Base-by-base conservation (phyloP, 805 yeast genomes). In the Nakazawaea ernobii region DNA sequence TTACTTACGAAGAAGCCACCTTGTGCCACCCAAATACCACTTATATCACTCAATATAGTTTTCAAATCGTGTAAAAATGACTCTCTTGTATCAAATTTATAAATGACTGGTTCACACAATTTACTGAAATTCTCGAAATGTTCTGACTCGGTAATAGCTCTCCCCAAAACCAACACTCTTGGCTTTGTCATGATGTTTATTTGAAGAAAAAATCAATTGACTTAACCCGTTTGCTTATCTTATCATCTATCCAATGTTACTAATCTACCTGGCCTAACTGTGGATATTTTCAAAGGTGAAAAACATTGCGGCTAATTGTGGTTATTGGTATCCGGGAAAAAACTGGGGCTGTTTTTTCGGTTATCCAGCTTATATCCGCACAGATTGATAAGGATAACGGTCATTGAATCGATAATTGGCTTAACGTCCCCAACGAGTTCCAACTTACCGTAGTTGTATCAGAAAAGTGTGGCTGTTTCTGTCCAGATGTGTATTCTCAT, bases 21-120 rank as follows among this genome's bases (percentile, higher is more conserved):
- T 70, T 79, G 78, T 0, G 81, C 75, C 3, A 75, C 72, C 68
- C 79, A 80, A 32, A 81, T 70, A 14, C 78, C 86, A 29, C 65
- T 62, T 35, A 81, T 63, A 52, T 76, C 69, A n/a, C 57, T 55
- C 43, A 66, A 65, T 32, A 64, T 63, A 3, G 62, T 58, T 14
- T 60, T 43, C 46, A 81, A 66, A 49, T 71, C 75, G 17, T 59
- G 50, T 33, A 69, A 58, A 32, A 79, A 67, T 43, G 68, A 67
- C 14, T 71, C 73, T 35, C 59, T 58, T 6, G 74, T 58, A 24
- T 71, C 61, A 28, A 74, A 49, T 13, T 54, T 54, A 53, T 74
- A 67, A 29, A 52, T 46, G 61, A 55, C 52, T 43, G 72, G 64
- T 37, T 73, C 73, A 54, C 59, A 74, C 36, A 66, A 59, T 28